Base-by-base conservation (phyloP, 352 stramenopile genomes). In the Phytopythium montanum region DNA sequence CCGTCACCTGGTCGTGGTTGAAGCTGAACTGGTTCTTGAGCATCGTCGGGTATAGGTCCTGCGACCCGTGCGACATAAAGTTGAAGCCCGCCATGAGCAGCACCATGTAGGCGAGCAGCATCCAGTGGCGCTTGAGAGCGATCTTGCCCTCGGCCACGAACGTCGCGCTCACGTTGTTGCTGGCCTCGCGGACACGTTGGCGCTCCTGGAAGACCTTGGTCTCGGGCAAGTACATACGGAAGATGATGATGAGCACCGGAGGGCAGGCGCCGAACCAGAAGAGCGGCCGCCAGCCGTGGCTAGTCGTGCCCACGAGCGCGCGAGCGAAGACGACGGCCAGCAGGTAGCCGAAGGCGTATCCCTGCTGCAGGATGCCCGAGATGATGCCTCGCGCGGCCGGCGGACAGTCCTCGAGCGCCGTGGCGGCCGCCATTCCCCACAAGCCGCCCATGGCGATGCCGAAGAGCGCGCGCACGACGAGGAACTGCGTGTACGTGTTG, bases 41-140 rank as follows among this genome's bases (percentile, higher is more conserved):
- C 65, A 85, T 76, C 5, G 75, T 85, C 42, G 75, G 75, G 65
- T 79, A 81, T 50, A 81, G 36, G 12, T 81, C 72, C 51, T 81
- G 64, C 25, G 69, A 81, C 21, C 70, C 72, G 61, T 81, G 69
- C 13, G 61, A 68, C 64, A 76, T 77, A 46, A 81, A 81, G 72
- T 75, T 79, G 64, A 81, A 76, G 19, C 64, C 72, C 13, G 64
- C 57, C 72, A 79, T 81, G 52, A 81, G 59, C 29, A 79, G 44
- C 19, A 81, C 62, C 36, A 81, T 49, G 49, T 81, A 81, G 14
- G 26, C 57, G n/a, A 81, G 62, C 52, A 79, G 53, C 50, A 73
- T 64, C 72, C 72, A 81, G 44, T 81, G 69, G 26, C 61, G 61
- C 62, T 72, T 66, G 50, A 81, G 64, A 44, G 71, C 64, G 29